phyloP scores from a whole-genome alignment of 257 asterid species.

The Solanum habrochaites region DNA sequence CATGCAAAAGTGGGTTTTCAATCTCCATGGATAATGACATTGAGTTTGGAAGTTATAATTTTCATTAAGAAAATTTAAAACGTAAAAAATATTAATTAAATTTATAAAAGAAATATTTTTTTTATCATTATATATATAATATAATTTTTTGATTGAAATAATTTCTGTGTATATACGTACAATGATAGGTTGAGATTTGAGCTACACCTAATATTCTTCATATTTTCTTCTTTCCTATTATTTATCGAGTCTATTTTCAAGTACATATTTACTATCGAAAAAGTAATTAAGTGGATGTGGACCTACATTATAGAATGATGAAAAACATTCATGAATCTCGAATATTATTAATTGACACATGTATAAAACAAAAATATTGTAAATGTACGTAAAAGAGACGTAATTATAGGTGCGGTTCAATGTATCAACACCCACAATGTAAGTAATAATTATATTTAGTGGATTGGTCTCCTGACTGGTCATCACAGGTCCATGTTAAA shows the following conservation, averaged over 20 bases:
- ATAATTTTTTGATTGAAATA: neutral
- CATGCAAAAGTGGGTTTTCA: neutral
- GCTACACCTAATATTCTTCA: neutral
- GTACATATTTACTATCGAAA: neutral
- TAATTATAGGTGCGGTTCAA: neutral
- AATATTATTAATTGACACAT: neutral
- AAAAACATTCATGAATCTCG: neutral
- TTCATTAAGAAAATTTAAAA: too few relatives aligned
- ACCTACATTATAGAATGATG: neutral
- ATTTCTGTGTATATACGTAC: neutral
- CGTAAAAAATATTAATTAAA: neutral
- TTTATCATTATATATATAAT: neutral
- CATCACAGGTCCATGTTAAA: neutral
- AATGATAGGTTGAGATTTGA: neutral
- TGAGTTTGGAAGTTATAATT: too few relatives aligned
- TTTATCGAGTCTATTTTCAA: neutral
- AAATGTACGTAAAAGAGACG: neutral
- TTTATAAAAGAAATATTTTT: neutral
- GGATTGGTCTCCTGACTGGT: neutral
- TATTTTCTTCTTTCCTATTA: neutral
- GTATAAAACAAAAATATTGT: neutral
- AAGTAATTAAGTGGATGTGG: neutral
- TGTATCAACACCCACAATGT: constrained; percentile 4
- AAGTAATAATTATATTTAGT: neutral
- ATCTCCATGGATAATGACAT: neutral